Conservation (phyloP, 257 asterid species). For the Nicotiana benthamiana region DNA sequence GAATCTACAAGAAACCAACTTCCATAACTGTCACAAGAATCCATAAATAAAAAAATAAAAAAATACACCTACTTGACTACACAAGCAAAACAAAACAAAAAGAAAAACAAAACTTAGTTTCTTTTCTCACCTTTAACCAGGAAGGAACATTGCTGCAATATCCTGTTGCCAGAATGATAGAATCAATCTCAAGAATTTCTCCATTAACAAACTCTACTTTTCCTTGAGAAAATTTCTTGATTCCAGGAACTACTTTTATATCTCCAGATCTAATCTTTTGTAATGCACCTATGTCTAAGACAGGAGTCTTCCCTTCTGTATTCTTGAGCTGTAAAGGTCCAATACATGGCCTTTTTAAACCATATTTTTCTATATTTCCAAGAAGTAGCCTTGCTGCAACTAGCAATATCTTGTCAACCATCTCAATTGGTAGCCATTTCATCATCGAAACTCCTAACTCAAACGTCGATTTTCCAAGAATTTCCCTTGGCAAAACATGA, state of each 20-base stretch:
- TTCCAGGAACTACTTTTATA: conserved; percentile 69
- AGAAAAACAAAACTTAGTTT: neutral
- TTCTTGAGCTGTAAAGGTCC: conserved; percentile 84
- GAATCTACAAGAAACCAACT: conserved; percentile 56
- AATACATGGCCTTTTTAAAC: conserved; percentile 54
- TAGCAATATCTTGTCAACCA: conserved; percentile 56
- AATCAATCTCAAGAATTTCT: conserved; percentile 49
- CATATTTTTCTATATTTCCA: conserved; percentile 60
- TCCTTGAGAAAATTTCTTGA: conserved; percentile 45
- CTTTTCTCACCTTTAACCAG: conserved; percentile 68
- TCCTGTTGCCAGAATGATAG: conserved; percentile 79
- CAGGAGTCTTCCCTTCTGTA: conserved; percentile 79
- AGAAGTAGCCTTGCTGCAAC: conserved; percentile 51
- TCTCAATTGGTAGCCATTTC: conserved; percentile 70
- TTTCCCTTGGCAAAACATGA: conserved; percentile 85
- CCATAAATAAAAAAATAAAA: conserved; percentile 8
- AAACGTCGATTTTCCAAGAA: conserved; percentile 65
- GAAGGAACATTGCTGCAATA: conserved; percentile 90
- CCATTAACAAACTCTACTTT: conserved; percentile 69
- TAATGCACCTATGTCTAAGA: conserved; percentile 74
- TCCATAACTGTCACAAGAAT: conserved; percentile 61
- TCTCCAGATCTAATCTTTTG: conserved; percentile 62
- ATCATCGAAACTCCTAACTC: conserved; percentile 45
- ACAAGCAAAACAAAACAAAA: neutral
- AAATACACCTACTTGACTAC: neutral